phyloP scores from a whole-genome alignment of 148 eudicot genomes.

The Pouteria glomerata region DNA sequence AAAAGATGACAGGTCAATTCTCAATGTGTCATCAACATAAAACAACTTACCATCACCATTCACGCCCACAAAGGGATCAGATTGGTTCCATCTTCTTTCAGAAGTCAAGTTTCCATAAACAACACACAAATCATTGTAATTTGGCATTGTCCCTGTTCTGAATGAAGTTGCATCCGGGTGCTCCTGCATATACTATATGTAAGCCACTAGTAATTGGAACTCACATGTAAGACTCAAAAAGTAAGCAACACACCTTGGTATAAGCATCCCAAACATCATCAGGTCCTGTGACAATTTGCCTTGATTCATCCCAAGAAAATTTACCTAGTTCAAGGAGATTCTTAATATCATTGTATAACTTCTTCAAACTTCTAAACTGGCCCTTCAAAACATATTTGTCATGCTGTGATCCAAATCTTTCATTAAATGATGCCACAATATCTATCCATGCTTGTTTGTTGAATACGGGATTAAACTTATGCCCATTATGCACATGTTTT shows the following conservation, averaged over 20 bases:
- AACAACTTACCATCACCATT: not conserved
- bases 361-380: constrained; percentile 8
- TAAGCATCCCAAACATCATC: constrained; percentile 8
- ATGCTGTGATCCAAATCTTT: constrained; percentile 3
- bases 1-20: not conserved
- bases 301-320: constrained; percentile 15
- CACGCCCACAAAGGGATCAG: not conserved
- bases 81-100: constrained; percentile 1
- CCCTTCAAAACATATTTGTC: constrained; percentile 7
- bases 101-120: constrained; percentile 9
- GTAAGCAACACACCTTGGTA: not conserved
- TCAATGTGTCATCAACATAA: not conserved
- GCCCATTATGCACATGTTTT: constrained; percentile 13
- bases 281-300: constrained; percentile 6
- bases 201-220: constrained; percentile 2
- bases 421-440: not conserved
- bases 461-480: not conserved
- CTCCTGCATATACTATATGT: constrained; percentile 6
- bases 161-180: not conserved
- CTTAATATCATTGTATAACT: constrained; percentile 7
- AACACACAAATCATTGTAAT: constrained; percentile 12
- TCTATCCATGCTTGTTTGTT: not conserved
- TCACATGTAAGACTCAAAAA: not conserved
- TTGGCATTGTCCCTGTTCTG: not conserved
- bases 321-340: constrained; percentile 3